Evolutionary conservation across 1,284 basidiomycete genomes (phyloP).

Genomic region (Polyporus tsugae): DNA sequence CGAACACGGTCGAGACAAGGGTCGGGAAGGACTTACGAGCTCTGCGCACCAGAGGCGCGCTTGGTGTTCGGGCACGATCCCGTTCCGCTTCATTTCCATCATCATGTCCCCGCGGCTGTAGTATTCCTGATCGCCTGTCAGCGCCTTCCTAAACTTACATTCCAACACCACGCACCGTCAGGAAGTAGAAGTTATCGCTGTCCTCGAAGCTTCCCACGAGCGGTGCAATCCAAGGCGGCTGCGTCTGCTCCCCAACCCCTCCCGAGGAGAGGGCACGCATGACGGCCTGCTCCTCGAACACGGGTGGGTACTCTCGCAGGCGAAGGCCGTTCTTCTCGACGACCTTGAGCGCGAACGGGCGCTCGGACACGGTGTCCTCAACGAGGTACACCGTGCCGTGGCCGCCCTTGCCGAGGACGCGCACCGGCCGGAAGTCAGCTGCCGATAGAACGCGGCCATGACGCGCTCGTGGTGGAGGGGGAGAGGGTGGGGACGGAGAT

Average conservation of each 20-base stretch:
- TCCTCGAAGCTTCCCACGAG: slow-evolving; percentile 40
- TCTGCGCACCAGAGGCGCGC: slow-evolving; percentile 39
- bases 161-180: slow-evolving; percentile 33
- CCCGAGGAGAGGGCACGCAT: slow-evolving; percentile 19
- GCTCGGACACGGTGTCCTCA: slow-evolving; percentile 32
- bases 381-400: slow-evolving; percentile 41
- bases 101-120: slow-evolving; percentile 35
- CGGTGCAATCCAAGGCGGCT: slow-evolving; percentile 24
- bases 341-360: slow-evolving; percentile 39
- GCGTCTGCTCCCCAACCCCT: background rate
- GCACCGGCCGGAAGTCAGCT: slow-evolving; percentile 35
- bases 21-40: slow-evolving; percentile 28
- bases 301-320: slow-evolving; percentile 29
- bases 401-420: slow-evolving; percentile 39
- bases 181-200: slow-evolving; percentile 43
- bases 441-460: slow-evolving; percentile 15
- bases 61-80: slow-evolving; percentile 23
- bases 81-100: slow-evolving; percentile 31
- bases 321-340: slow-evolving; percentile 37
- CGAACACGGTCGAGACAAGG: slow-evolving; percentile 45
- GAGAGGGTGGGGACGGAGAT: slow-evolving; percentile 16
- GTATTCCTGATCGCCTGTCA: slow-evolving; percentile 32
- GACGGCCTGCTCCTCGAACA: slow-evolving; percentile 35
- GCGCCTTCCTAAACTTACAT: background rate
- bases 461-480: slow-evolving; percentile 9